Evolutionary conservation across 768 basidiomycete species (phyloP), one percentile per base, ranked within the genome.

Genomic region (Tylopilus vinaceipallidus): DNA sequence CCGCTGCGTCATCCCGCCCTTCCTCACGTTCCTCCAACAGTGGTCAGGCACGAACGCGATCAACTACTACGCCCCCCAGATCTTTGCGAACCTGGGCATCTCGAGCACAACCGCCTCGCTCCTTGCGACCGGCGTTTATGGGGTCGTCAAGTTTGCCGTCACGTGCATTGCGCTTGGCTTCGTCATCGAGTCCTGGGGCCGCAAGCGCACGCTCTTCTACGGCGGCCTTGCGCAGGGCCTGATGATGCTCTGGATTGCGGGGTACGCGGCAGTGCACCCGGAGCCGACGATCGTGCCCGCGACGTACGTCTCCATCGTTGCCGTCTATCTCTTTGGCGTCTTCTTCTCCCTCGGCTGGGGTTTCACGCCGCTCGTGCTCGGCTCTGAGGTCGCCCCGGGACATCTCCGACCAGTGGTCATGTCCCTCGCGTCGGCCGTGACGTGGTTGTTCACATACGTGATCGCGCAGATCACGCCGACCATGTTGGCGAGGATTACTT

Each of bases 1-100:
- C 6, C 65, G 69, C 3, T 71, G 67, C 42, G 19, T 67, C 46
- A 64, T 73, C 50, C 71, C 67, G 0, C 43, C 61, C 2, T 47
- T 71, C 32, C 63, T 67, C 41, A 66, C 69, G 46, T 65, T 71
- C 55, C 52, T 68, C 49, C 73, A 71, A 51, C 73, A 75, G 47
- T 71, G 72, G 65, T 60, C 74, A 0, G 74, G 74, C 23, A 69
- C 71, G 39, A 73, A 72, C 59, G 67, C 72, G 4, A 68, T 75
- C 57, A 72, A 73, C 56, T 75, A 74, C 45, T 74, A 71, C 40
- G 50, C 67, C 16, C 74, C 73, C 1, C 39, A 60, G 20, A 70
- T 75, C 41, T 75, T 74, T 35, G 56, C 63, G 3, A 45, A 56
- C 3, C 63, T 74, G 14, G 74, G 73, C 0, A 45, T 75, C n/a